These are phyloP conservation scores for Pseudogymnoascus sp. DNA, from an alignment of 2,329 filamentous ascomycete species.

Conservation along the genomic window DNA sequence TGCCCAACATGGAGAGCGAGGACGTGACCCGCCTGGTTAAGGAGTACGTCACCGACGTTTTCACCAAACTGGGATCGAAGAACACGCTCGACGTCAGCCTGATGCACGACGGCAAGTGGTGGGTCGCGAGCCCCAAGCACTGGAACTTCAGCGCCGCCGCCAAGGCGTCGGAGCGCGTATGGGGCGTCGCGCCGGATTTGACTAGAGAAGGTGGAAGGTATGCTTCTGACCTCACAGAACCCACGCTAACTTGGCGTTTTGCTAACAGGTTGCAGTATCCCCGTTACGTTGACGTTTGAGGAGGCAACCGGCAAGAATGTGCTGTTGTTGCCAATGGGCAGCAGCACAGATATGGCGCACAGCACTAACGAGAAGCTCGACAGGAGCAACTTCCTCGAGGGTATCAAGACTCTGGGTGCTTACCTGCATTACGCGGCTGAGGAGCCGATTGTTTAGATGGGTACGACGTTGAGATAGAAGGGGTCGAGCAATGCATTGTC, in stretches of 20 bases:
- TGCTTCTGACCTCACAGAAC: conserved; percentile 24
- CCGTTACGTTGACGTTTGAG: conserved; percentile 94
- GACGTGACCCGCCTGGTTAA: conserved; percentile 79
- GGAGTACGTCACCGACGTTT: conserved; percentile 74
- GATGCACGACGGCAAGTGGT: conserved; percentile 95
- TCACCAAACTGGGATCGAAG: conserved; percentile 82
- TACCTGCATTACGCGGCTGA: conserved; percentile 95
- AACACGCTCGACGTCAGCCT: conserved; percentile 75
- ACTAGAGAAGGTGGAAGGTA: conserved; percentile 90
- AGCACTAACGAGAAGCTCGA: conserved; percentile 99
- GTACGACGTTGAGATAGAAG: background rate
- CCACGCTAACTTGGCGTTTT: conserved; percentile 7
- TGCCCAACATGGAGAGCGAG: conserved; percentile 93
- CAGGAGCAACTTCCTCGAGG: conserved; percentile 95
- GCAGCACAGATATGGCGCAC: conserved; percentile 91
- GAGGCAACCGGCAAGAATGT: conserved; percentile 98
- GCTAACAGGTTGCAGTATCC: conserved; percentile 54
- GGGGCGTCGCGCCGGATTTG: conserved; percentile 86
- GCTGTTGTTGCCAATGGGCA: conserved; percentile 89
- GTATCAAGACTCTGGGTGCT: conserved; percentile 87
- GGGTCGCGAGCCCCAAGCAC: conserved; percentile 94
- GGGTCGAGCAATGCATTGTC: background rate
- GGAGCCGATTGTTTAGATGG: conserved; percentile 52
- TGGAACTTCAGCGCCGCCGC: conserved; percentile 95
- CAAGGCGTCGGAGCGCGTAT: conserved; percentile 95